Conservation (phyloP, 306 rosid species). For the Betula pendula region DNA sequence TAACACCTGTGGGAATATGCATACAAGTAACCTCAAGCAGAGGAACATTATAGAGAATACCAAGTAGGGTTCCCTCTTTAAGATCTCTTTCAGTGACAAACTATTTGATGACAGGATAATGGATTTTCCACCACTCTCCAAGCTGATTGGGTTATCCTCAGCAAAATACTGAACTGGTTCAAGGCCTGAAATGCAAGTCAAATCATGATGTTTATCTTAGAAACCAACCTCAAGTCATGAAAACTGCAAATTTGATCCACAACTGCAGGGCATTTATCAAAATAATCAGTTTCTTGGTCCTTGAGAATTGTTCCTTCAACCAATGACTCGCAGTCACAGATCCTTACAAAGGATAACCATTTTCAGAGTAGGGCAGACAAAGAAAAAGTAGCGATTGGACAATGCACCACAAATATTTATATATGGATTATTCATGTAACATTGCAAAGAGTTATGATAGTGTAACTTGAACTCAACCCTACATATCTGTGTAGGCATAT, state of each 20-base stretch:
- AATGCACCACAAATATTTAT: no score
- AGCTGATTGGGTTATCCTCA: conserved; percentile 24
- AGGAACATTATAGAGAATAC: conserved; percentile 56
- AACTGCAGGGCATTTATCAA: not conserved
- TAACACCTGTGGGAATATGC: conserved; percentile 42
- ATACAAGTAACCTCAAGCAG: conserved; percentile 45
- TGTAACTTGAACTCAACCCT: not conserved
- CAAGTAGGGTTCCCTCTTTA: conserved; percentile 56
- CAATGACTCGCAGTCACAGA: no score
- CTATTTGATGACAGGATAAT: conserved; percentile 30
- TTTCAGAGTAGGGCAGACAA: not conserved
- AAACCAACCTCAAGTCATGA: not conserved
- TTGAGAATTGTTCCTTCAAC: no score
- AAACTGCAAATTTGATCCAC: no score
- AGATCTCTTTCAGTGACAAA: conserved; percentile 37
- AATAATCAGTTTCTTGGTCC: no score
- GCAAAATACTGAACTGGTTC: conserved; percentile 37
- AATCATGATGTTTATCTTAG: conserved; percentile 2
- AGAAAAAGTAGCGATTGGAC: not conserved
- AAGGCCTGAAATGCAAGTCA: conserved; percentile 49
- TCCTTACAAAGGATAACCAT: no score
- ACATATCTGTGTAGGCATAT: not conserved
- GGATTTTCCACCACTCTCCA: conserved; percentile 30
- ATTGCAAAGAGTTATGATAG: not conserved
- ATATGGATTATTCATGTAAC: not conserved